Evolutionary conservation across 2,329 filamentous ascomycete species (phyloP).

Genomic region (Pestalotiopsis sp.): DNA sequence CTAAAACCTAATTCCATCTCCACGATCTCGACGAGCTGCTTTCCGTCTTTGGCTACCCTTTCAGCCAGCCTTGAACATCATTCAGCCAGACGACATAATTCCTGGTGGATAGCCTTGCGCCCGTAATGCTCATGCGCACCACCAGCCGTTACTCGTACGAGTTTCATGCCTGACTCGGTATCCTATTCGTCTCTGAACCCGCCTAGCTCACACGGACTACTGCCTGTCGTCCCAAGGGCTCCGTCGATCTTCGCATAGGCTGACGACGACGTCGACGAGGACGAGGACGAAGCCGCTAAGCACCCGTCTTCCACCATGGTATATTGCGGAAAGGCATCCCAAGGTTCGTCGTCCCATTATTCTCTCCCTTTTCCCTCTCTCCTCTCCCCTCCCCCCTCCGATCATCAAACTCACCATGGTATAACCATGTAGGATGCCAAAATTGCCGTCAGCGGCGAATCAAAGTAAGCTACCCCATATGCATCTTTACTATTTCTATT

Average conservation of each 20-base stretch:
- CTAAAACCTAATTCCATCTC: constrained; percentile 16
- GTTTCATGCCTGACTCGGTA: constrained; percentile 15
- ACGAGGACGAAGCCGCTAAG: neutral
- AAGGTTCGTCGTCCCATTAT: constrained; percentile 32
- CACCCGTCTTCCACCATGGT: constrained; percentile 42
- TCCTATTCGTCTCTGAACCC: constrained; percentile 12
- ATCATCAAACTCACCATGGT: neutral
- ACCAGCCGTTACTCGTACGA: constrained; percentile 13
- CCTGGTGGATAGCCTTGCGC: constrained; percentile 21
- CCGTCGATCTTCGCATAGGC: constrained; percentile 3
- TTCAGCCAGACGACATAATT: constrained; percentile 15
- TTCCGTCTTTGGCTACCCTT: constrained; percentile 20
- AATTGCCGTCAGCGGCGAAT: constrained; percentile 56
- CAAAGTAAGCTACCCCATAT: constrained; percentile 43
- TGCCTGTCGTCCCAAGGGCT: neutral
- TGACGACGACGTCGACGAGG: neutral
- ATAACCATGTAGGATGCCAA: constrained; percentile 37
- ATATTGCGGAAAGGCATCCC: constrained; percentile 58
- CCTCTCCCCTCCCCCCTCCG: neutral
- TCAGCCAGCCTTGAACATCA: neutral
- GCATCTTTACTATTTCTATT: neutral
- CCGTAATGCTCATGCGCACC: constrained; percentile 17
- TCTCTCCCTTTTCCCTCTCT: neutral
- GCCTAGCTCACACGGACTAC: constrained; percentile 4
- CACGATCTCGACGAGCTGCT: constrained; percentile 30